These are phyloP conservation scores for Aspergillus phoenicis DNA, from an alignment of 2,329 filamentous ascomycete genomes.

Conservation along the genomic window DNA sequence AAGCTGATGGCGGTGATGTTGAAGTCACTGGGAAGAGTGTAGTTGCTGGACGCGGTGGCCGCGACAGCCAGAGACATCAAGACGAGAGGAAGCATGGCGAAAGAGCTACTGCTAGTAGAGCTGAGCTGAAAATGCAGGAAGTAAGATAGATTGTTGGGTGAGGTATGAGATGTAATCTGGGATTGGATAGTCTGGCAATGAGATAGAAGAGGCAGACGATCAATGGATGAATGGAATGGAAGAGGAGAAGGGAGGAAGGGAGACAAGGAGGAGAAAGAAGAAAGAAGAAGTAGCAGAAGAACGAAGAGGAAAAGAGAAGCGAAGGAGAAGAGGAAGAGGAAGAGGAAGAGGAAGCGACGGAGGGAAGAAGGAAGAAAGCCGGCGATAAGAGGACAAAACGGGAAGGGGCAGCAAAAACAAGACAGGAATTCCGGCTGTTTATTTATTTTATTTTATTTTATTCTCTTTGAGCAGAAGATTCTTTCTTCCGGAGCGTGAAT, in stretches of 20 bases:
- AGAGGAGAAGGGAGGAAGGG: neutral
- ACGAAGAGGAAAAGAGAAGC: neutral
- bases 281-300: neutral
- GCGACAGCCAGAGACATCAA: conserved; percentile 11
- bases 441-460: neutral
- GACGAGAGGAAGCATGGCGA: conserved; percentile 11
- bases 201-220: neutral
- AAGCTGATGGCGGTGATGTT: conserved; percentile 10
- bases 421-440: conserved; percentile 4
- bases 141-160: neutral
- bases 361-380: conserved; percentile 1
- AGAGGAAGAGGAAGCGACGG: neutral
- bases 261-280: neutral
- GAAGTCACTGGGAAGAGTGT: conserved; percentile 15
- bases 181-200: conserved; percentile 4
- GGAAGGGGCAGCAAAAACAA: conserved; percentile 1
- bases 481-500: neutral
- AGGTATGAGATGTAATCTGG: neutral
- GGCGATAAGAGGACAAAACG: conserved; percentile 1
- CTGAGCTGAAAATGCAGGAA: neutral
- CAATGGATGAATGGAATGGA: neutral
- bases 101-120: neutral
- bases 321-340: neutral
- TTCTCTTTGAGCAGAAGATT: neutral
- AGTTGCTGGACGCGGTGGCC: conserved; percentile 16